Base-by-base conservation (phyloP, 2,329 filamentous ascomycete genomes). In the Alternaria sp. region DNA sequence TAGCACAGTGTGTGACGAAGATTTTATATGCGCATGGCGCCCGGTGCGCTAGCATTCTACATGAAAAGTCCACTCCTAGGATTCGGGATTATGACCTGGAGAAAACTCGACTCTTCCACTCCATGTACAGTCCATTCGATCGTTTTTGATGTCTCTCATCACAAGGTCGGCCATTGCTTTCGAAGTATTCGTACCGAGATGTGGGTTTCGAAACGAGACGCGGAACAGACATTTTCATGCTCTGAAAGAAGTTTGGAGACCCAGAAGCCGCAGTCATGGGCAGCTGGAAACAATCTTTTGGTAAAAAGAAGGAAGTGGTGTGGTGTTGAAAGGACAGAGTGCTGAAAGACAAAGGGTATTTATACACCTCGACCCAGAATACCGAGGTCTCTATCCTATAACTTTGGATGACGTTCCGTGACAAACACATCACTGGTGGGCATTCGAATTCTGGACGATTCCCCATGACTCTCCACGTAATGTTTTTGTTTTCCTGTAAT, bases 1-100 rank as follows among this genome's bases (percentile, higher is more conserved):
- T 17, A 40, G 0, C 0, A 40, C 0, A 1, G n/a, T 40, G 32
- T 0, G 2, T 3, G 9, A 2, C 36, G n/a, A 40, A 6, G 15
- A 40, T 3, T 40, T 17, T 40, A 40, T 40, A 11, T 17, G 15
- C 1, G 3, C 36, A 40, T 1, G 0, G 6, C 36, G 36, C 17
- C 36, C 36, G 36, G 17, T 17, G 9, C 8, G 36, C 36, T 11
- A 40, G 36, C 36, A 3, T 17, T 0, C n/a, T 17, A 17, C n/a
- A 17, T 10, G 8, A 1, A 0, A 10, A 17, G 4, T 40, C 9
- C 36, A 40, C 3, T 40, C 36, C 36, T 0, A 17, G 15, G 7
- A 17, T 3, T 3, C 17, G 15, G 0, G 8, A 2, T 0, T 40
- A 0, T 1, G 36, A 4, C n/a, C 9, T 40, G 36, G 9, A 40